phyloP scores from a whole-genome alignment of 2,329 filamentous ascomycete genomes.

The Geosmithia putterillii region DNA sequence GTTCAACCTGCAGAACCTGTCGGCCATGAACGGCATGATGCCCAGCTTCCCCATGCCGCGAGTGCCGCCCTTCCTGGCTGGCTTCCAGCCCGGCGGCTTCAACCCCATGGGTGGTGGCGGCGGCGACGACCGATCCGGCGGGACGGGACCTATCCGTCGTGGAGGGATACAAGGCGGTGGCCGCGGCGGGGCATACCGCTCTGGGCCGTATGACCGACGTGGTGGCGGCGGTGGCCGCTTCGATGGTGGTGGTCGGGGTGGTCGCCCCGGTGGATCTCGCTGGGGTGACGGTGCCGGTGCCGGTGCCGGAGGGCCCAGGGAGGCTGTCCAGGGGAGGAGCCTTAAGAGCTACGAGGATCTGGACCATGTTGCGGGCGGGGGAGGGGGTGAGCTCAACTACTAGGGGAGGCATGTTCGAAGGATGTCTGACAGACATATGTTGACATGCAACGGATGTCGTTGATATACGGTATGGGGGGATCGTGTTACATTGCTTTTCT shows the following conservation, averaged over 20 bases:
- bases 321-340: conserved; percentile 85
- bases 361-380: conserved; percentile 67
- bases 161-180: conserved; percentile 42
- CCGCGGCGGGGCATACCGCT: conserved; percentile 41
- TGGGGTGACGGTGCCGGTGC: conserved; percentile 69
- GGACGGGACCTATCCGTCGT: conserved; percentile 59
- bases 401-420: conserved; percentile 30
- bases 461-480: background rate
- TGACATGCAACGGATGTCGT: no score
- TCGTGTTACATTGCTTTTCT: background rate
- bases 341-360: conserved; percentile 97
- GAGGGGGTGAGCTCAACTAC: conserved; percentile 82
- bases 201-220: conserved; percentile 65
- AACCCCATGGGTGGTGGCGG: conserved; percentile 31
- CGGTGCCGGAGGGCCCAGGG: conserved; percentile 69
- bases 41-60: conserved; percentile 42
- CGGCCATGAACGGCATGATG: conserved; percentile 42
- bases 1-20: conserved; percentile 72
- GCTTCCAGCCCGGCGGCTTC: conserved; percentile 29
- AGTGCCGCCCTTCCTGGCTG: conserved; percentile 43
- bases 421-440: background rate
- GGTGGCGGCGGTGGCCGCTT: conserved; percentile 33
- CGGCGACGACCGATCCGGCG: conserved; percentile 46
- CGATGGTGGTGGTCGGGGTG: conserved; percentile 34
- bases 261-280: conserved; percentile 39